phyloP scores from a whole-genome alignment of 1,139 yeast genomes.

The Pichia inconspicua region DNA sequence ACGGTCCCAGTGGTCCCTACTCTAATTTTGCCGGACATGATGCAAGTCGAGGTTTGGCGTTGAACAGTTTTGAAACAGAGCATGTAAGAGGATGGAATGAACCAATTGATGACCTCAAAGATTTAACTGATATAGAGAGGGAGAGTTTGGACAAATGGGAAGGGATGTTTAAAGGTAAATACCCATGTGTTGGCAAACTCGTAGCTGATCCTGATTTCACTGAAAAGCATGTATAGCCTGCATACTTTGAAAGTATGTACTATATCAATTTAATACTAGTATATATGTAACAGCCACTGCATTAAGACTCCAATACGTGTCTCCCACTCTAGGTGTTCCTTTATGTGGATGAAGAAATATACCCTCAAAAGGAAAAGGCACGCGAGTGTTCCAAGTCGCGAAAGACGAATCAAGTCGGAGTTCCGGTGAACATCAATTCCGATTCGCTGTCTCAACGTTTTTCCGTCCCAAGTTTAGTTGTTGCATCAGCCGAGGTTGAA shows the following conservation, averaged over 20 bases:
- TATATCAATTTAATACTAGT: too few species aligned
- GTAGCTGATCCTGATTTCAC: slow-evolving; percentile 21
- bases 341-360: too few species aligned
- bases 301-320: too few species aligned
- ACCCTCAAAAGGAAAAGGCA: not conserved
- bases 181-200: slow-evolving; percentile 58
- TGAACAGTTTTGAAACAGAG: slow-evolving; percentile 69
- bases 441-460: not conserved
- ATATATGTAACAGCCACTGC: too few species aligned
- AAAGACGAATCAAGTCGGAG: not conserved
- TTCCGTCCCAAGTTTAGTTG: too few species aligned
- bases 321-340: too few species aligned
- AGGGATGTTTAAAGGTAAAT: slow-evolving; percentile 72
- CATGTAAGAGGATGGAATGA: slow-evolving; percentile 51
- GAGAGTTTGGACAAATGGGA: slow-evolving; percentile 81
- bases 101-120: slow-evolving; percentile 66
- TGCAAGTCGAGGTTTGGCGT: slow-evolving; percentile 89
- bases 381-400: too few species aligned
- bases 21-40: slow-evolving; percentile 95
- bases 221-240: too few species aligned
- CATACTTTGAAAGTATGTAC: too few species aligned
- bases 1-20: slow-evolving; percentile 97
- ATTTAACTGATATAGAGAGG: slow-evolving; percentile 52
- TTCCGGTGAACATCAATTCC: not conserved
- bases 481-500: too few species aligned